These are phyloP conservation scores for Areca catechu DNA, from an alignment of 176 grass and related monocot species.

Conservation along the genomic window DNA sequence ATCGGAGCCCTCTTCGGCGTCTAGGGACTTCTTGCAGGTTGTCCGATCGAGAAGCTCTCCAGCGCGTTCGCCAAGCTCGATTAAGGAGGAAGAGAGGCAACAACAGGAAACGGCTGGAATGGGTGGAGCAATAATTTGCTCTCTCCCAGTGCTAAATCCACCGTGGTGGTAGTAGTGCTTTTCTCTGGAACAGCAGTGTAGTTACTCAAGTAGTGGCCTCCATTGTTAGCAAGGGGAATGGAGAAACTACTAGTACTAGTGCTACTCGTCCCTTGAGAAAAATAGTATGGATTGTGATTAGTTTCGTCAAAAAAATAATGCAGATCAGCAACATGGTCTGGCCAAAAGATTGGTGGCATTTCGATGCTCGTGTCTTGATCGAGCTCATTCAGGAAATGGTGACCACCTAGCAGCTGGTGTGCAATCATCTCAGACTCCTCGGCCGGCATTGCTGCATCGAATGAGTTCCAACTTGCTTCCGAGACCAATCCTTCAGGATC, in stretches of 20 bases:
- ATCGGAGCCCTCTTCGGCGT: too few relatives aligned
- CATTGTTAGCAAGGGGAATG: slow-evolving; percentile 31
- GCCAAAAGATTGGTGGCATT: slow-evolving; percentile 38
- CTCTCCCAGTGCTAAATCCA: neutral
- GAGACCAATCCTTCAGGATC: slow-evolving; percentile 40
- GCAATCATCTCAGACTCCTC: slow-evolving; percentile 38
- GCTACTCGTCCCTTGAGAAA: slow-evolving; percentile 21
- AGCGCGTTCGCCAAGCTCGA: too few relatives aligned
- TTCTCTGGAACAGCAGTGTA: slow-evolving; percentile 9
- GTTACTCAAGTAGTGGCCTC: slow-evolving; percentile 28
- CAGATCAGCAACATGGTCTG: slow-evolving; percentile 34
- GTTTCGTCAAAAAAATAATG: slow-evolving; percentile 17
- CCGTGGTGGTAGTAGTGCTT: too few relatives aligned
- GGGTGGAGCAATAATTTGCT: slow-evolving; percentile 10
- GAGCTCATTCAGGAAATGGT: slow-evolving; percentile 44
- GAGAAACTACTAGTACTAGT: slow-evolving; percentile 31
- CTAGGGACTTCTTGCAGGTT: too few relatives aligned
- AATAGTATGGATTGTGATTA: slow-evolving; percentile 36
- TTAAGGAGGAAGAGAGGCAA: too few relatives aligned
- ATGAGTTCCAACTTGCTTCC: slow-evolving; percentile 26
- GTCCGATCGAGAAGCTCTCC: too few relatives aligned
- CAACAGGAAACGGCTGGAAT: slow-evolving; percentile 15
- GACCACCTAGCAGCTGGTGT: slow-evolving; percentile 51
- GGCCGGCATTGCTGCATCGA: slow-evolving; percentile 12
- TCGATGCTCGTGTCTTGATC: slow-evolving; percentile 23